phyloP scores from a whole-genome alignment of 306 rosid genomes.

The Nissolia schottii region DNA sequence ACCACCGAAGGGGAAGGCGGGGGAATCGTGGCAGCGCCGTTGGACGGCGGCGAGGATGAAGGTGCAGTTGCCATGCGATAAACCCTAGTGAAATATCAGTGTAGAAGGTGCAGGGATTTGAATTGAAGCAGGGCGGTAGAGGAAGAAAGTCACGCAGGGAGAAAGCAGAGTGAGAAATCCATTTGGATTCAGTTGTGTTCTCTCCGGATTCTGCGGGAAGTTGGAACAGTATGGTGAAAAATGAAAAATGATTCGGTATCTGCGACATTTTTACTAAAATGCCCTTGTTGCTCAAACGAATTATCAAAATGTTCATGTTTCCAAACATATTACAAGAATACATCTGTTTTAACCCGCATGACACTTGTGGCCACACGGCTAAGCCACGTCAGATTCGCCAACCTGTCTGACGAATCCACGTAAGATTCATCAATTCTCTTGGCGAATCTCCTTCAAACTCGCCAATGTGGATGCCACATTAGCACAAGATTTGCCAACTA shows the following conservation, averaged over 20 bases:
- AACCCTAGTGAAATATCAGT: slow-evolving; percentile 1
- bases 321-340: too few relatives aligned
- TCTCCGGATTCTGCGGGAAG: neutral
- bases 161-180: neutral
- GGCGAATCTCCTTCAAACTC: too few relatives aligned
- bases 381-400: too few relatives aligned
- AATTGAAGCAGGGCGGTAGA: slow-evolving; percentile 11
- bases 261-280: too few relatives aligned
- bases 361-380: too few relatives aligned
- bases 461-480: too few relatives aligned
- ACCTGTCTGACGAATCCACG: too few relatives aligned
- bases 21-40: slow-evolving; percentile 26
- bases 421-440: too few relatives aligned
- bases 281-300: too few relatives aligned
- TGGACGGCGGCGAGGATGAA: slow-evolving; percentile 29
- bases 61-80: slow-evolving; percentile 43
- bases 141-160: slow-evolving; percentile 1
- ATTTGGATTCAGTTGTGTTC: neutral
- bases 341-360: too few relatives aligned
- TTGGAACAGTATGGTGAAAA: neutral
- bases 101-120: slow-evolving; percentile 13
- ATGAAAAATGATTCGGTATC: neutral
- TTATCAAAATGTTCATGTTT: too few relatives aligned
- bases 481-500: too few relatives aligned
- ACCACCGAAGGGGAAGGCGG: slow-evolving; percentile 24